Percentiles rank a stretch among this genome's conserved stretches.
Conservation (phyloP, 2,329 filamentous ascomycete species). For the Monilinia vaccinii-corymbosi region DNA sequence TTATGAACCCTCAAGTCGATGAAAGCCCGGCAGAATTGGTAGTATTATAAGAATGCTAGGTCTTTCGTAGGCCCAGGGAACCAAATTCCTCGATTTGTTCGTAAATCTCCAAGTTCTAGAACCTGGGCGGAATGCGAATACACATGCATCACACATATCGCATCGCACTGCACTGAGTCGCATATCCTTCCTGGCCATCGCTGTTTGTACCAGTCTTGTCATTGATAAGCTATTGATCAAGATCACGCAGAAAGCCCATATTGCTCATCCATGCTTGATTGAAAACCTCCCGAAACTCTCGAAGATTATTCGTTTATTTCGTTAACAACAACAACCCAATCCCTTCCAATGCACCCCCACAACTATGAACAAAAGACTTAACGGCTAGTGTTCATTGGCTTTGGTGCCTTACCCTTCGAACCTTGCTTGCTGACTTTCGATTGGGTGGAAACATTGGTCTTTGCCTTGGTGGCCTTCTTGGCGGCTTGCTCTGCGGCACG, state of each 20-base stretch:
- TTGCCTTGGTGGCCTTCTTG: slow-evolving; percentile 99
- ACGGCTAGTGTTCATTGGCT: slow-evolving; percentile 80
- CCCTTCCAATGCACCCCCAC: slow-evolving; percentile 8
- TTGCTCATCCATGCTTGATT: slow-evolving; percentile 27
- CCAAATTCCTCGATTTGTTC: slow-evolving; percentile 1
- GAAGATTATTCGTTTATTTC: slow-evolving; percentile 4
- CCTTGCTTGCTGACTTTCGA: slow-evolving; percentile 86
- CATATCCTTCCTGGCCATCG: neutral
- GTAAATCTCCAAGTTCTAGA: neutral
- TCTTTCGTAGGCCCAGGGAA: neutral
- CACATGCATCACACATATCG: slow-evolving; percentile 3
- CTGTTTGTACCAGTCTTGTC: slow-evolving; percentile 21
- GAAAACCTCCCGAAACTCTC: slow-evolving; percentile 11
- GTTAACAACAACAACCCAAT: slow-evolving; percentile 21
- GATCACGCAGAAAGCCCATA: slow-evolving; percentile 27
- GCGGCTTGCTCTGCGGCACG: slow-evolving; percentile 75
- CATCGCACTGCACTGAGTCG: neutral
- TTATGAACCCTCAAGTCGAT: neutral
- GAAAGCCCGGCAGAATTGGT: neutral
- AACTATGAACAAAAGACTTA: slow-evolving; percentile 40
- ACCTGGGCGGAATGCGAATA: neutral
- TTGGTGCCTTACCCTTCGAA: slow-evolving; percentile 78
- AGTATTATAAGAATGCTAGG: neutral
- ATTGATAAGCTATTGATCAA: slow-evolving; percentile 29
- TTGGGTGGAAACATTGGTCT: slow-evolving; percentile 64